These are phyloP conservation scores for Kalaharituber pfeilii DNA, from an alignment of 2,329 filamentous ascomycete genomes.

Conservation along the genomic window DNA sequence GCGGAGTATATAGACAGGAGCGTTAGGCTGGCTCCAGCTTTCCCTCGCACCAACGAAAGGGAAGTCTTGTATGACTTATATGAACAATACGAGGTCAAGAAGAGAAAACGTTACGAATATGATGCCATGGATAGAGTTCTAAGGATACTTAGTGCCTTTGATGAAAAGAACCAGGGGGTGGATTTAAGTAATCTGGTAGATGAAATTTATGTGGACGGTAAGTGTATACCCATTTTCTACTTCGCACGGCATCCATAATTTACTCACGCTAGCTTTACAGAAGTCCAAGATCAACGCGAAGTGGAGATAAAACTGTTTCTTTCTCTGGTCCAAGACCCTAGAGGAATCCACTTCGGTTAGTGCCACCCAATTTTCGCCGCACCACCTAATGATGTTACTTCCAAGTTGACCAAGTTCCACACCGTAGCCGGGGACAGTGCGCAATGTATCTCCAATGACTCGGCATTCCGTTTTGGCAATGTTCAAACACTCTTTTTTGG, in stretches of 20 bases:
- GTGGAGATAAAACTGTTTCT: slow-evolving; percentile 24
- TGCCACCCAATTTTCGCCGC: no score
- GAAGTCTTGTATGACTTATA: slow-evolving; percentile 21
- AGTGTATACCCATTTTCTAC: not conserved
- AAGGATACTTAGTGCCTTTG: not conserved
- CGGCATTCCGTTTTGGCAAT: slow-evolving; percentile 25
- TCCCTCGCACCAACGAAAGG: slow-evolving; percentile 16
- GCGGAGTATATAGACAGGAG: slow-evolving; percentile 18
- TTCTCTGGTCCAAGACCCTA: slow-evolving; percentile 19
- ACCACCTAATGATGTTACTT: not conserved
- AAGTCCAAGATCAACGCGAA: slow-evolving; percentile 24
- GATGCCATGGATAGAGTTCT: slow-evolving; percentile 19
- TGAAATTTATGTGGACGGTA: slow-evolving; percentile 23
- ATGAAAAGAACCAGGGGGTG: not conserved
- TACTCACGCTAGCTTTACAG: slow-evolving; percentile 12
- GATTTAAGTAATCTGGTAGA: slow-evolving; percentile 14
- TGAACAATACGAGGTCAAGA: slow-evolving; percentile 21
- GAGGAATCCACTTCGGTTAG: slow-evolving; percentile 20
- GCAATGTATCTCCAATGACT: slow-evolving; percentile 26
- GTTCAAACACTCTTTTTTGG: slow-evolving; percentile 24
- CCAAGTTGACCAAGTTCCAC: not conserved
- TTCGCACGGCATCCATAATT: not conserved
- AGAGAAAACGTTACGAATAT: slow-evolving; percentile 3
- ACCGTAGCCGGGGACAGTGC: slow-evolving; percentile 24
- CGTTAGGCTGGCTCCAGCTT: slow-evolving; percentile 20